A percentile compares a stretch with the other conserved stretches of the same genome.
Evolutionary conservation across 2,329 filamentous ascomycete genomes (phyloP).

Genomic region (Waltergamsia citrina): DNA sequence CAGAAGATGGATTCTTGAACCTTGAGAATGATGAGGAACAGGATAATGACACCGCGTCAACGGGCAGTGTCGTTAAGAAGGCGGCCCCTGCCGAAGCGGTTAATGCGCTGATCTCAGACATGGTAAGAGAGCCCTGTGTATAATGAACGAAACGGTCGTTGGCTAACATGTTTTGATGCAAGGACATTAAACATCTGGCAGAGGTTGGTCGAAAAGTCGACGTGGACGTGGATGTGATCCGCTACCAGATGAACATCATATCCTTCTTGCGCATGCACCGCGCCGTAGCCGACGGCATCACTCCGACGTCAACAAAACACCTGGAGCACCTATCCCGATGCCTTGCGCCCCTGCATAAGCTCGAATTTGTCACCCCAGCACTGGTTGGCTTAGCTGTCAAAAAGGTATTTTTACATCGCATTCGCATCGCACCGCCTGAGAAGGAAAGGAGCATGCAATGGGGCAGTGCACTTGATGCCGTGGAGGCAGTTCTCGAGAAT

Average conservation of each 20-base stretch:
- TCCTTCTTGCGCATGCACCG: constrained; percentile 83
- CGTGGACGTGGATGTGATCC: constrained; percentile 66
- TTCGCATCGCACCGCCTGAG: constrained; percentile 58
- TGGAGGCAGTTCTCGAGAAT: constrained; percentile 56
- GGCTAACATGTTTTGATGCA: constrained; percentile 9
- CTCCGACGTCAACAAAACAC: constrained; percentile 69
- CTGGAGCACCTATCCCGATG: constrained; percentile 61
- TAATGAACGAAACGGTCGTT: neutral
- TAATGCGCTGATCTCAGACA: constrained; percentile 28
- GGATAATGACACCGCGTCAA: constrained; percentile 22
- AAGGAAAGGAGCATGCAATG: constrained; percentile 87
- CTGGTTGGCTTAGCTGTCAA: constrained; percentile 72
- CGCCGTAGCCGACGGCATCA: constrained; percentile 69
- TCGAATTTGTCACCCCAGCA: constrained; percentile 75
- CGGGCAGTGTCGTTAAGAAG: constrained; percentile 35
- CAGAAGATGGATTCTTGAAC: constrained; percentile 63
- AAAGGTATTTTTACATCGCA: constrained; percentile 83
- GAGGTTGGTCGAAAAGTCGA: constrained; percentile 47
- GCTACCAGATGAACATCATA: constrained; percentile 81
- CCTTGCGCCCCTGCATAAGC: constrained; percentile 71
- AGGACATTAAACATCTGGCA: constrained; percentile 51
- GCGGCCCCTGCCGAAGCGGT: constrained; percentile 10
- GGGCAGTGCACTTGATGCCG: constrained; percentile 68
- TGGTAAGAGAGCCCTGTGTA: constrained; percentile 22
- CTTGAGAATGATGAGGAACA: constrained; percentile 49